Evolutionary conservation across 1,284 basidiomycete species (phyloP), one percentile per base, ranked within the genome.

Genomic region (Schizophyllum amplum): DNA sequence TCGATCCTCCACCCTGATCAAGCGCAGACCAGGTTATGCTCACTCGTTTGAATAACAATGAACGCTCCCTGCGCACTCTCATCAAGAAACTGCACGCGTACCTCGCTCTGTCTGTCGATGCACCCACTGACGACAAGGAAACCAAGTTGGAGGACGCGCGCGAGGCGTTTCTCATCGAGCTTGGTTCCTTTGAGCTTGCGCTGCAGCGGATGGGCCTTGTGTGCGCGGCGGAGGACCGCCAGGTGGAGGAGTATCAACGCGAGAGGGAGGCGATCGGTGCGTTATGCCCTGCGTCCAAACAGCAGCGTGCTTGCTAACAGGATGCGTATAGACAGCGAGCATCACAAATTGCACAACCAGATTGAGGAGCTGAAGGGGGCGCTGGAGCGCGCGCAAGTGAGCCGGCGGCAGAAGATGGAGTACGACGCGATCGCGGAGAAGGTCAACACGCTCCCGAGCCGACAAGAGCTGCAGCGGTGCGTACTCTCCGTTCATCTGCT

Each of bases 361-460:
- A 90, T 92, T 58, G 81, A 84, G 63, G 82, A 87, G 60, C 76
- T 92, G 60, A 91, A 90, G 69, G 73, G 77, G 17, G 77, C 81
- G 2, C 69, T 92, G 55, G 88, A 91, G 63, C 82, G 89, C 60
- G 90, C 87, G 5, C 90, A 92, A 65, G 72, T 86, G 64, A 74
- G 84, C 56, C 80, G 90, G 50, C 76, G 76, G 59, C 79, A 83
- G 57, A 92, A 90, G 72, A 88, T 91, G 63, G 89, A 92, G 65
- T 92, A 92, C 66, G 89, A 92, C 71, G 72, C 80, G 51, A 80
- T 92, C 52, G 80, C 90, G 3, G 90, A 92, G 71, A 90, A 85
- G 67, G 82, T 91, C 51, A 90, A 90, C 64, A 79, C 80, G n/a
- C 71, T 91, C 3, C 87, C 89, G 1, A 84, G 75, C 61, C 75